A percentile compares a stretch with the other conserved stretches of the same genome.
Evolutionary conservation across 495 filamentous ascomycete genomes (phyloP).

Genomic region (Lophium mytilinum): DNA sequence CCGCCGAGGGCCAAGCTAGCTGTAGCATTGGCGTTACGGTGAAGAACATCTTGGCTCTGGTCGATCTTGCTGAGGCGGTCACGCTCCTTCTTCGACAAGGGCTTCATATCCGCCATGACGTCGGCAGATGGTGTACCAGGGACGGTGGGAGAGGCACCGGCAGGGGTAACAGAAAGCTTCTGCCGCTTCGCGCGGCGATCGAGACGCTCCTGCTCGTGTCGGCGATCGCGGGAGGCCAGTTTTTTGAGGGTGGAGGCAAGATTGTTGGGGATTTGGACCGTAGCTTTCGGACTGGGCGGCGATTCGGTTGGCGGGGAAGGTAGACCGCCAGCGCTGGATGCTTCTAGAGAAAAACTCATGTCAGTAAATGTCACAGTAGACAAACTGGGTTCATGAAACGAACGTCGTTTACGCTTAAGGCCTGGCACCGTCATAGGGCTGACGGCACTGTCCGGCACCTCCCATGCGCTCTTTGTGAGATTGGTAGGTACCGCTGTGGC

Average conservation of each 20-base stretch:
- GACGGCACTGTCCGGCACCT: conserved; percentile 25
- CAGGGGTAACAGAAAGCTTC: conserved; percentile 29
- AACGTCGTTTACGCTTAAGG: conserved; percentile 7
- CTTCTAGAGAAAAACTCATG: neutral
- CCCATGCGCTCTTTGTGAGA: conserved; percentile 34
- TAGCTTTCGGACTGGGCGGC: conserved; percentile 23
- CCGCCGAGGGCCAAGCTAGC: conserved; percentile 30
- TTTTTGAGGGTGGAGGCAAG: conserved; percentile 23
- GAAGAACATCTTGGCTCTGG: conserved; percentile 32
- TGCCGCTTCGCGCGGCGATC: conserved; percentile 37
- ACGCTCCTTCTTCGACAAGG: conserved; percentile 45
- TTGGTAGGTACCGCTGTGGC: conserved; percentile 33
- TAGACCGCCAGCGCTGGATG: conserved; percentile 8
- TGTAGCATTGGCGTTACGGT: conserved; percentile 31
- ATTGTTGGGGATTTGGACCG: conserved; percentile 21
- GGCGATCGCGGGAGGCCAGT: conserved; percentile 25
- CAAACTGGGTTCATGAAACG: too few species aligned
- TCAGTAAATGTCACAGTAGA: neutral
- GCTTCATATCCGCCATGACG: conserved; percentile 24
- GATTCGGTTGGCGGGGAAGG: conserved; percentile 23
- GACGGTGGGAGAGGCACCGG: conserved; percentile 29
- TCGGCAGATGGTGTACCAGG: conserved; percentile 35
- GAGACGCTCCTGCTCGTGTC: conserved; percentile 43
- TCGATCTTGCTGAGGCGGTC: conserved; percentile 47
- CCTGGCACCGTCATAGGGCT: conserved; percentile 23